Base-by-base conservation (phyloP, 352 stramenopile genomes). In the Globisporangium solare region DNA sequence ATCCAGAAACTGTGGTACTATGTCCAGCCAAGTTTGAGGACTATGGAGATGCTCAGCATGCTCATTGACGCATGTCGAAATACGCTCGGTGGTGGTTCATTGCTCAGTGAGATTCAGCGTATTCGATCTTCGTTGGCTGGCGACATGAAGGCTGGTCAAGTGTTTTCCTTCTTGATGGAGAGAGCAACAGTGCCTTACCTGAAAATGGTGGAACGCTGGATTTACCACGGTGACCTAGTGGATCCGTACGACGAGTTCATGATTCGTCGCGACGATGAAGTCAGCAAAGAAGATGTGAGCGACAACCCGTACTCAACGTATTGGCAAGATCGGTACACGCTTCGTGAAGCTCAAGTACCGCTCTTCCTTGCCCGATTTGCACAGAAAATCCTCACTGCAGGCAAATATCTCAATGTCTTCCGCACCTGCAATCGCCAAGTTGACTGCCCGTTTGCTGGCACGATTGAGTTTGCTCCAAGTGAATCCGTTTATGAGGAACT, bases 1-100 rank as follows among this genome's bases (percentile, higher is more conserved):
- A 79, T 98, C 31, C 94, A 97, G 43, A 93, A 94, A 54, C 67
- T 98, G 20, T 97, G 94, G 83, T 97, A 96, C 59, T 87, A 96
- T 46, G 70, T 97, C 10, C 91, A 97, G 54, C 89, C 92, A 14
- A 94, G 88, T 35, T 72, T 98, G 20, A 73, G 90, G 24, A 98
- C 92, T 7, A 94, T 99, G 76, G 79, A 96, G 39, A 92, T 97
- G 64, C 70, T 98, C 21, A 88, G 84, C 56, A 70, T 86, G 43
- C 70, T 97, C 2, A 84, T 92, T 3, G 71, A 88, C 15, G 74
- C 79, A 24, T 92, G 90, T 15, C 70, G 68, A 10, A 79, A 70
- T 53, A 89, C 78, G 2, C 71, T 86, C 17, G 92, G 89, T 53
- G 96, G 96, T 40, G 96, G 96, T 0, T 88, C 87, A 10, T 60